Percentiles rank a stretch among this genome's conserved stretches.
These are phyloP conservation scores for Cerioporus squamosus DNA, from an alignment of 1,284 basidiomycete species.

Conservation along the genomic window DNA sequence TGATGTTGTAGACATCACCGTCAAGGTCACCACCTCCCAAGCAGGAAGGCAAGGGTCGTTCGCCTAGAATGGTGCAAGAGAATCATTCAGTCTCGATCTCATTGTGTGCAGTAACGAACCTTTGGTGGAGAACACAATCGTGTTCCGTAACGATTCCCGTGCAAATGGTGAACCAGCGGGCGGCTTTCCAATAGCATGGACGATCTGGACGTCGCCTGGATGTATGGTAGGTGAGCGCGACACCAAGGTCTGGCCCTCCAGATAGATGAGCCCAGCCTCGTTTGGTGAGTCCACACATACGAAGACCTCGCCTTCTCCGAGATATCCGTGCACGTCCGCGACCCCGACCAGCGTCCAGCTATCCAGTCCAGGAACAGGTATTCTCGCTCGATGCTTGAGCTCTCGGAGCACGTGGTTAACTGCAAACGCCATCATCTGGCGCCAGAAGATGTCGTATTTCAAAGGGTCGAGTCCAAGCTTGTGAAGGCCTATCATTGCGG, in stretches of 20 bases:
- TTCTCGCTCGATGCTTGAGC: constrained; percentile 70
- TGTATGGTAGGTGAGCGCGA: constrained; percentile 71
- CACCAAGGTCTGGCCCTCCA: constrained; percentile 60
- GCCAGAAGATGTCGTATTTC: constrained; percentile 50
- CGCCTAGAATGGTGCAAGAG: constrained; percentile 41
- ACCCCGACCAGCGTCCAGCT: constrained; percentile 73
- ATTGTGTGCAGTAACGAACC: constrained; percentile 38
- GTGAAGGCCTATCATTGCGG: constrained; percentile 42
- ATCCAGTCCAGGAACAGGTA: constrained; percentile 53
- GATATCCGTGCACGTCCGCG: constrained; percentile 60
- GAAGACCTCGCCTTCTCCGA: constrained; percentile 60
- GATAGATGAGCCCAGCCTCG: constrained; percentile 43
- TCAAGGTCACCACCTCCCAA: constrained; percentile 72
- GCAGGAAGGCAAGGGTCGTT: constrained; percentile 61
- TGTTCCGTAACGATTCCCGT: constrained; percentile 55
- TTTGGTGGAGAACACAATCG: constrained; percentile 60
- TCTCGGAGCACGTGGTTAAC: constrained; percentile 65
- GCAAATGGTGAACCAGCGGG: constrained; percentile 54
- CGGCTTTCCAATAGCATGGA: constrained; percentile 59
- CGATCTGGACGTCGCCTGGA: constrained; percentile 70
- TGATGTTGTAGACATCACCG: constrained; percentile 62
- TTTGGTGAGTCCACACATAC: constrained; percentile 52
- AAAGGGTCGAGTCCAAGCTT: constrained; percentile 38
- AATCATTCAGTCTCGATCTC: background rate
- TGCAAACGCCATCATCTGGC: constrained; percentile 54